Conservation (phyloP, 495 filamentous ascomycete species). For the Aspergillus bridgeri region DNA sequence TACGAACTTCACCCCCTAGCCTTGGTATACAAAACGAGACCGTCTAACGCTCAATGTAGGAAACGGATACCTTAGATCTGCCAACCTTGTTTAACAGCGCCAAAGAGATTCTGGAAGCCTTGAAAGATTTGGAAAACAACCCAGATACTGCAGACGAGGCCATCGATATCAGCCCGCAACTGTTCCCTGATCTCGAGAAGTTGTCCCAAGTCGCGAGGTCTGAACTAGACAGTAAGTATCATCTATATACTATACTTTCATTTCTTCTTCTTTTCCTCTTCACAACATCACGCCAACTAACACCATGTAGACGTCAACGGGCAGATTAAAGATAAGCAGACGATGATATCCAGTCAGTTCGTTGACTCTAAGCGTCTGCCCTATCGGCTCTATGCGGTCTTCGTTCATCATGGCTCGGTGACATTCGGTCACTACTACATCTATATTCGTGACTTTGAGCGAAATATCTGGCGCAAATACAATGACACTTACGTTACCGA, state of each 20-base stretch:
- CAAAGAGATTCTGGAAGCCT: slow-evolving; percentile 30
- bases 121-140: slow-evolving; percentile 21
- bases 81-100: slow-evolving; percentile 29
- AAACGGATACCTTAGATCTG: slow-evolving; percentile 33
- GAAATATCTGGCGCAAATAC: slow-evolving; percentile 84
- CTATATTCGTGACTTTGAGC: slow-evolving; percentile 86
- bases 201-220: slow-evolving; percentile 29
- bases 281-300: slow-evolving; percentile 12
- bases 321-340: slow-evolving; percentile 46
- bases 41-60: slow-evolving; percentile 17
- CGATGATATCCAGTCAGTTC: slow-evolving; percentile 61
- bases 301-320: slow-evolving; percentile 39
- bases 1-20: slow-evolving; percentile 20
- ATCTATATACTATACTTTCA: no score
- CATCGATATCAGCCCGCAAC: slow-evolving; percentile 26
- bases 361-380: slow-evolving; percentile 50
- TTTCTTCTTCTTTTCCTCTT: slow-evolving; percentile 5
- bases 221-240: slow-evolving; percentile 39
- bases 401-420: slow-evolving; percentile 76
- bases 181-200: slow-evolving; percentile 31
- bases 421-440: slow-evolving; percentile 92
- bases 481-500: slow-evolving; percentile 82
- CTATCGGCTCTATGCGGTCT: slow-evolving; percentile 87
- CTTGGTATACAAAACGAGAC: not conserved
- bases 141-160: slow-evolving; percentile 24